Percentiles rank a stretch among this genome's conserved stretches.
These are phyloP conservation scores for Gossypium gossypioides DNA, from an alignment of 441 rosid species.

Conservation along the genomic window DNA sequence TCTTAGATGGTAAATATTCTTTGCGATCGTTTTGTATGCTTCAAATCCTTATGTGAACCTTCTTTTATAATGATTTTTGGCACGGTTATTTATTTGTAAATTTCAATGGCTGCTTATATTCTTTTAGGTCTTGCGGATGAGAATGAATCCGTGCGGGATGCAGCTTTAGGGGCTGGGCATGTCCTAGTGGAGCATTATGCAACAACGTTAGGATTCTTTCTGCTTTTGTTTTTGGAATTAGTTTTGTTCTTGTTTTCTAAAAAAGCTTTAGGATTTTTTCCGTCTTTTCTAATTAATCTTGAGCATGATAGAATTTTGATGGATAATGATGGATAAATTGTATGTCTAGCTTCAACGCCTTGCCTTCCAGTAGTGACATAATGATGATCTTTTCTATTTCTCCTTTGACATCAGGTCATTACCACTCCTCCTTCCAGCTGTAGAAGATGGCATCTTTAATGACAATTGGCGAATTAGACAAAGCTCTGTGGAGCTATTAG, in stretches of 20 bases:
- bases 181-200: slow-evolving; percentile 98
- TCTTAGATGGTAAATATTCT: slow-evolving; percentile 62
- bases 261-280: neutral
- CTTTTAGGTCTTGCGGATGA: slow-evolving; percentile 92
- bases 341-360: slow-evolving; percentile 1
- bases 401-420: slow-evolving; percentile 52
- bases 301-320: neutral
- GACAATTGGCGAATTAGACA: slow-evolving; percentile 99
- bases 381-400: slow-evolving; percentile 2
- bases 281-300: neutral
- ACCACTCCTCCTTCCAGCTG: slow-evolving; percentile 98
- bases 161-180: slow-evolving; percentile 99
- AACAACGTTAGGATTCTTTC: slow-evolving; percentile 55
- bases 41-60: neutral
- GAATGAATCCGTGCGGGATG: slow-evolving; percentile 99
- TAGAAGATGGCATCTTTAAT: slow-evolving; percentile 96
- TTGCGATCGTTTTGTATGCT: slow-evolving; percentile 2
- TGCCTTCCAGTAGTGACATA: neutral
- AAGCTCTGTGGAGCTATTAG: slow-evolving; percentile 96
- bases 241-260: slow-evolving; percentile 1
- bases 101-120: slow-evolving; percentile 6
- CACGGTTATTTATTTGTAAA: slow-evolving; percentile 11
- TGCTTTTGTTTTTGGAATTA: slow-evolving; percentile 13
- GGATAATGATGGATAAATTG: neutral
- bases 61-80: slow-evolving; percentile 8